Evolutionary conservation across 2,329 filamentous ascomycete species (phyloP).

Genomic region (Pezicula radicicola): DNA sequence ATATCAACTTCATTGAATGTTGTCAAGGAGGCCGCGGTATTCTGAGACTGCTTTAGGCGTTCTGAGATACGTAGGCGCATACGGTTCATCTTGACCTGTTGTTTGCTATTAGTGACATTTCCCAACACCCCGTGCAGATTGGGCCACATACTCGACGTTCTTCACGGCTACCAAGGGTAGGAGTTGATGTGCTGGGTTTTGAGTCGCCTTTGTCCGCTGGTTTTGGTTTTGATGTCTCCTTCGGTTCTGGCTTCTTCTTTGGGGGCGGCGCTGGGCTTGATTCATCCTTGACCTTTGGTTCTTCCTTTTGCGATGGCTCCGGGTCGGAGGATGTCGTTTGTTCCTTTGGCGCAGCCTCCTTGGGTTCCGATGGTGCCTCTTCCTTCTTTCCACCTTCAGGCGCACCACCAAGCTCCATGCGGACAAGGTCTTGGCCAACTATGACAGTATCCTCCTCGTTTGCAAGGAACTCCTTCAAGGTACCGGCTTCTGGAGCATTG

Average conservation of each 20-base stretch:
- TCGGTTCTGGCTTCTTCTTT: slow-evolving; percentile 38
- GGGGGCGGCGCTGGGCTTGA: slow-evolving; percentile 35
- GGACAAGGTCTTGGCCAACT: slow-evolving; percentile 88
- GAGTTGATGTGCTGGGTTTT: slow-evolving; percentile 29
- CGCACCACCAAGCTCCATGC: slow-evolving; percentile 74
- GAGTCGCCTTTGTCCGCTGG: slow-evolving; percentile 32
- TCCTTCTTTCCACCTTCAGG: slow-evolving; percentile 50
- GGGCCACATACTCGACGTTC: slow-evolving; percentile 74
- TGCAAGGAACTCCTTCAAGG: slow-evolving; percentile 86
- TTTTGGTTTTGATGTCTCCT: slow-evolving; percentile 34
- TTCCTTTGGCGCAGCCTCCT: slow-evolving; percentile 55
- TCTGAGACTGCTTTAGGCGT: slow-evolving; percentile 98
- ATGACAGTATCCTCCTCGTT: slow-evolving; percentile 94
- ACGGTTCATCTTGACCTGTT: slow-evolving; percentile 97
- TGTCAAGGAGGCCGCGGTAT: slow-evolving; percentile 93
- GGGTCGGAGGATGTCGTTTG: slow-evolving; percentile 50
- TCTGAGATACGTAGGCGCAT: slow-evolving; percentile 98
- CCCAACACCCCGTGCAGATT: background rate
- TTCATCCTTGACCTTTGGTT: slow-evolving; percentile 38
- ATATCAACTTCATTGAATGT: slow-evolving; percentile 99
- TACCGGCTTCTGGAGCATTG: slow-evolving; percentile 87
- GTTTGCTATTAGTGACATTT: slow-evolving; percentile 7
- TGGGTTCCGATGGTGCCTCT: slow-evolving; percentile 50
- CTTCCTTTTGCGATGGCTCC: slow-evolving; percentile 30
- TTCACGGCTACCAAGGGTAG: slow-evolving; percentile 68